Evolutionary conservation across 2,329 filamentous ascomycete genomes (phyloP), one percentile per base, ranked within the genome.

Genomic region (Alternaria angustiovoidea): DNA sequence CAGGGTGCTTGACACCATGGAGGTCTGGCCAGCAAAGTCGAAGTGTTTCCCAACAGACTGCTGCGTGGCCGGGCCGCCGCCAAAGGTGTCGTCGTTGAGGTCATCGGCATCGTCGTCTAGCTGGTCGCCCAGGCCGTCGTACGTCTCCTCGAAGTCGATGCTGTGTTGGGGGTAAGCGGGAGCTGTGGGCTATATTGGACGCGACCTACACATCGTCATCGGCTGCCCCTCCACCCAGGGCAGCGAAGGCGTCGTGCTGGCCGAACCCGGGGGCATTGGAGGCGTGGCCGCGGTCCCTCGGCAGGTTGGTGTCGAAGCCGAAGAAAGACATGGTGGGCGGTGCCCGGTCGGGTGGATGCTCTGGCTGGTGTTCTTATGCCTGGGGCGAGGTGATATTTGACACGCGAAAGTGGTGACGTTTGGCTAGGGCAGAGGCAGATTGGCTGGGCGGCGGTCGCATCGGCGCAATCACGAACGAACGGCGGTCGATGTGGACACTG

Each of bases 1-100:
- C 69, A 99, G 91, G 36, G 91, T 93, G 80, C 89, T 86, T 20
- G 93, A 86, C 41, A 97, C 91, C 79, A 94, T 89, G 59, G 94
- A 94, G 7, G 95, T 99, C 74, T 92, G 89, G 41, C 94, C 94
- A 67, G 96, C 96, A 81, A 98, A 99, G 79, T 99, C 95, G 73
- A 98, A 98, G 79, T 99, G 94, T 77, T 92, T 96, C 75, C 94
- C 94, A 60, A 95, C 87, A 11, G 83, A 72, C 68, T 84, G 79
- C 70, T 81, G 77, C 34, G 80, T 80, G 53, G 78, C 83, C 30
- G 83, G 81, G 36, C 79, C 81, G 57, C 79, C 80, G 59, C 83
- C 85, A 58, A 99, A 99, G 2, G 95, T 99, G 76, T 98, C 95
- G 72, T 98, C 93, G 79, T 99, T 99, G 85, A 97, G 93, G 51